Evolutionary conservation across 345 rosid species (phyloP), one percentile per base, ranked within the genome.

Genomic region (Murraya paniculata): DNA sequence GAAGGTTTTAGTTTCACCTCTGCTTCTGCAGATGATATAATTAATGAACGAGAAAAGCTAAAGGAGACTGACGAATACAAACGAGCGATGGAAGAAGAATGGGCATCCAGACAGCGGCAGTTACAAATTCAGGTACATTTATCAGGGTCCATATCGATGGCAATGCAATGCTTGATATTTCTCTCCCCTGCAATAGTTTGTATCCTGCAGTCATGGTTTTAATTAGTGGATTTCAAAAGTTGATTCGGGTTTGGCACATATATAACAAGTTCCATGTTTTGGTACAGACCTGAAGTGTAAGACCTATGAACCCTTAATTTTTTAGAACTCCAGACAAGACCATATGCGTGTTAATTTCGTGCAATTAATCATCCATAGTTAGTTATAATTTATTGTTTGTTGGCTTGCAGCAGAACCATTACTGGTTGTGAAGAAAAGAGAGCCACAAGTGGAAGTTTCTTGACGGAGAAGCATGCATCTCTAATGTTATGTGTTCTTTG

Each of bases 51-150:
- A 80, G 96, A 95, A 87, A 91, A 80, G 84, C 83, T 90, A 56
- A 93, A 95, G 86, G 91, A 91, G 89, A 93, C 99, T 22, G 90
- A 88, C 82, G 94, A 89, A 76, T 93, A 89, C 88, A 93, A 91
- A 84, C 92, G 77, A 85, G 98, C 94, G 61, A 77, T 39, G 35
- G 91, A 95, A 86, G 90, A 88, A 87, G 99, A 93, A 87, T 90
- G 94, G 98, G 91, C 87, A 73, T 90, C 94, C 59, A 89, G 95
- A 84, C 92, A 92, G 77, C 85, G 33, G 57, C 89, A 91, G 79
- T 78, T 95, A 82, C 84, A 88, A 79, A 80, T 88, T 82, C 98
- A 91, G 98, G 98, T 95, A 48, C 56, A 41, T 35, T 57, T 64
- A 68, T 56, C 38, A 27, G 31, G 55, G 62, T 69, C 62, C 72